Base-by-base conservation (phyloP, 345 rosid genomes). In the Toxicodendron radicans region DNA sequence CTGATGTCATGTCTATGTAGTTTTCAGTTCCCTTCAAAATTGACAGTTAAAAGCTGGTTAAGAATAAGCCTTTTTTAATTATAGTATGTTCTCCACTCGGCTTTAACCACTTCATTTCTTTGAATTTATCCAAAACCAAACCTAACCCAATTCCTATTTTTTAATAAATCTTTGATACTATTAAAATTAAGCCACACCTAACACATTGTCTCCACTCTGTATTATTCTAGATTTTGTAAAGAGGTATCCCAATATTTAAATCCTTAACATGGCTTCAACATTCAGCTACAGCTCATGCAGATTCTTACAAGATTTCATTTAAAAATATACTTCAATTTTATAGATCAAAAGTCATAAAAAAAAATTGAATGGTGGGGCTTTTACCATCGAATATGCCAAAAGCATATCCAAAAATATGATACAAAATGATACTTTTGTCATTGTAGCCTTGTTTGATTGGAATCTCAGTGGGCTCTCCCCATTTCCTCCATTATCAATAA, bases 401-500 rank as follows among this genome's bases (percentile, higher is more conserved):
- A 57, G 74, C 51, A 68, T 67, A 68, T 68, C 82, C 81, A 56
- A 30, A 76, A 66, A 33, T 54, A 59, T 33, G 68, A 58, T 27
- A 43, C 72, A 66, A 52, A 45, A 79, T 3, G 74, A 56, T 52
- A 66, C 59, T 60, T 61, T 58, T 69, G 74, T 75, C 80, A 74
- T 58, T 72, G 80, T 60, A 49, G 83, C 79, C 10, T 76, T 62
- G 69, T 62, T 35, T 73, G 80, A 66, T 65, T 70, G 79, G 79
- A 66, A 81, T 75, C 83, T 75, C 35, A 46, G 78, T 70, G 79
- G 85, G 84, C 64, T 63, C 78, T 70, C 84, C 77, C 70, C 54
- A 23, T 30, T 56, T 35, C 59, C 54, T 48, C 68, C 61, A 53
- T 33, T 12, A 61, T 54, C 63, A 60, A 46, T 35, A 35, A 32